phyloP scores from a whole-genome alignment of 345 rosid species.

The Euphorbia pulcherrima region DNA sequence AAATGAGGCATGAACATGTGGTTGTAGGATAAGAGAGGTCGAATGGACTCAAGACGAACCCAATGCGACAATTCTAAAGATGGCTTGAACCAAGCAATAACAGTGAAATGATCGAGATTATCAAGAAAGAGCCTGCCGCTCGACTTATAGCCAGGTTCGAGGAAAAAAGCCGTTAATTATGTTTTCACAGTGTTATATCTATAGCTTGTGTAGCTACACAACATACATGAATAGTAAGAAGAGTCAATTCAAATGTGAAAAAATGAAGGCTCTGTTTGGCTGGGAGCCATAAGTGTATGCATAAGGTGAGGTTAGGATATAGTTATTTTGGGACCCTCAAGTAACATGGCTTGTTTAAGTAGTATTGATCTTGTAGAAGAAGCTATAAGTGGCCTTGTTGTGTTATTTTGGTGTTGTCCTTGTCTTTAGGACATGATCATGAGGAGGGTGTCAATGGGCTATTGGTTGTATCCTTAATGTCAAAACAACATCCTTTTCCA shows the following conservation, averaged over 20 bases:
- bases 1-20: constrained; percentile 5
- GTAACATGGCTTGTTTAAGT: constrained; percentile 23
- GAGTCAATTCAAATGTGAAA: constrained; percentile 10
- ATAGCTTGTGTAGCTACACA: not conserved
- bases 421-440: not conserved
- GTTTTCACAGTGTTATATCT: not conserved
- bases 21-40: constrained; percentile 42
- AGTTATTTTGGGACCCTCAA: constrained; percentile 7
- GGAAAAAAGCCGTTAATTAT: not conserved
- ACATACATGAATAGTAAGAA: not conserved
- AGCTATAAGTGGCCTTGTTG: not conserved
- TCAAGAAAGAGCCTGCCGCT: constrained; percentile 17
- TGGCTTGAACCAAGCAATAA: constrained; percentile 21
- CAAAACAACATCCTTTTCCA: not conserved
- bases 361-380: not conserved
- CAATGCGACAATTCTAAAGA: constrained; percentile 14
- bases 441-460: not conserved
- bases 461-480: constrained; percentile 1
- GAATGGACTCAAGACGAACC: constrained; percentile 29
- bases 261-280: not conserved
- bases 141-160: constrained; percentile 9
- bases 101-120: constrained; percentile 20
- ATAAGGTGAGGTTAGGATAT: not conserved
- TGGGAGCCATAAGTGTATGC: not conserved
- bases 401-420: constrained; percentile 7